A percentile compares a stretch with the other conserved stretches of the same genome.
Conservation (phyloP, 2,329 filamentous ascomycete genomes). For the Cryphonectria carpinicola region DNA sequence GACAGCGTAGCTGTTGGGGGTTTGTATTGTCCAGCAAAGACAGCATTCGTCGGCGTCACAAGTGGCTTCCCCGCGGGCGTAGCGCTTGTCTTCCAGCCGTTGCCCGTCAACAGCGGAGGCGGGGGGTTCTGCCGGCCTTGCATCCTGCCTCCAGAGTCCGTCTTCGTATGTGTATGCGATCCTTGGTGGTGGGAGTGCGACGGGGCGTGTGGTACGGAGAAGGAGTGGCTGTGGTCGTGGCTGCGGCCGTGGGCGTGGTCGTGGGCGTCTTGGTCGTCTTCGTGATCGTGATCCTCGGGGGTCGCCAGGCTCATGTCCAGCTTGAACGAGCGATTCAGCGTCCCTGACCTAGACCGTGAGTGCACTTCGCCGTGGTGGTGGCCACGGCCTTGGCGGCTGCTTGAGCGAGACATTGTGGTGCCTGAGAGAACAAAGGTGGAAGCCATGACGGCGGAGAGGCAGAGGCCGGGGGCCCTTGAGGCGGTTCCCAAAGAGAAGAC, state of each 20-base stretch:
- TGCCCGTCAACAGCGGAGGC: conserved; percentile 37
- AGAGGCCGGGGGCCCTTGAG: conserved; percentile 7
- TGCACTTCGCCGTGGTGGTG: conserved; percentile 38
- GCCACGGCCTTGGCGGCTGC: conserved; percentile 43
- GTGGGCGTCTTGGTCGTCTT: conserved; percentile 39
- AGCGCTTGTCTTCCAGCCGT: conserved; percentile 47
- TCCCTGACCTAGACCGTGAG: conserved; percentile 45
- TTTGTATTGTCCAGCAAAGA: conserved; percentile 39
- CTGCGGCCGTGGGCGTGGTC: conserved; percentile 36
- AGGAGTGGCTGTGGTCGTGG: conserved; percentile 34
- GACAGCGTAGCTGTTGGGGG: conserved; percentile 32
- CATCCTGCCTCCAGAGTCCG: conserved; percentile 41
- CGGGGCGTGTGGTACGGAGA: conserved; percentile 31
- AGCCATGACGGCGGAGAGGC: conserved; percentile 44
- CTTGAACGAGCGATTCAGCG: conserved; percentile 42
- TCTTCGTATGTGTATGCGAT: conserved; percentile 36
- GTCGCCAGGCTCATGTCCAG: conserved; percentile 38
- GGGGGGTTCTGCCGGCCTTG: conserved; percentile 41
- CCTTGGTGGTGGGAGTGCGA: conserved; percentile 37
- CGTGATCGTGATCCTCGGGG: conserved; percentile 36
- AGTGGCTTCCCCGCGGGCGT: conserved; percentile 47
- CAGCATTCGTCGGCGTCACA: conserved; percentile 37
- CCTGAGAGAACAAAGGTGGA: conserved; percentile 60
- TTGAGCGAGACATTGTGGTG: conserved; percentile 52
- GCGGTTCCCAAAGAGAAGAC: not conserved